Evolutionary conservation across 805 yeast genomes (phyloP).

Genomic region (Ogataea degrootiae): DNA sequence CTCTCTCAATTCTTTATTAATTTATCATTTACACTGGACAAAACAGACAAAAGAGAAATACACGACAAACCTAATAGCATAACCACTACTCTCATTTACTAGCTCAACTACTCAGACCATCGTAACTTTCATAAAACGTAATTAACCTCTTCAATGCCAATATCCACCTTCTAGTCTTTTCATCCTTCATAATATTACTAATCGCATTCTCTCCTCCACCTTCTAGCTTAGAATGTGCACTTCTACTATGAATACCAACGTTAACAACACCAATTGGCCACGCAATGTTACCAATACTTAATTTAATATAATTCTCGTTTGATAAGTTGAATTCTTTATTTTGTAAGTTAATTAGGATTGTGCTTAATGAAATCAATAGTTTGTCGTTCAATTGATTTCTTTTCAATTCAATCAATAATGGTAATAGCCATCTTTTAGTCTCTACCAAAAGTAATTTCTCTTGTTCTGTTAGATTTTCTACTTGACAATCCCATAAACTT

Average conservation of each 20-base stretch:
- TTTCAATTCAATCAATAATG: constrained; percentile 51
- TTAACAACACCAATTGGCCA: constrained; percentile 88
- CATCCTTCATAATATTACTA: constrained; percentile 78
- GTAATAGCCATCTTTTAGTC: constrained; percentile 45
- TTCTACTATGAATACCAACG: constrained; percentile 76
- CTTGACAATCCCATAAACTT: constrained; percentile 31
- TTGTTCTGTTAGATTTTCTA: constrained; percentile 11
- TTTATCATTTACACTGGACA: no score
- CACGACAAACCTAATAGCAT: no score
- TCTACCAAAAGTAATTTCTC: constrained; percentile 32
- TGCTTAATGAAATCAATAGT: constrained; percentile 49
- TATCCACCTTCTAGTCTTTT: constrained; percentile 70
- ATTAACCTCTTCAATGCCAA: constrained; percentile 68
- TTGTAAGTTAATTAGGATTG: constrained; percentile 61
- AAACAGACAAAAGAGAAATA: no score
- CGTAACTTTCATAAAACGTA: constrained; percentile 40
- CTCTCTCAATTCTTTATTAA: no score
- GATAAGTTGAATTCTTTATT: constrained; percentile 45
- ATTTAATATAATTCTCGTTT: constrained; percentile 62
- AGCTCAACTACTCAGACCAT: no score
- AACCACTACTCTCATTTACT: no score
- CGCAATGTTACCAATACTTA: constrained; percentile 83
- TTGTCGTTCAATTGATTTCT: constrained; percentile 34
- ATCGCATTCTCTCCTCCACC: constrained; percentile 25
- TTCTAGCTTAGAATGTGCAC: constrained; percentile 53